These are phyloP conservation scores for Moniliella sp. DNA, from an alignment of 1,284 basidiomycete species.

Conservation along the genomic window DNA sequence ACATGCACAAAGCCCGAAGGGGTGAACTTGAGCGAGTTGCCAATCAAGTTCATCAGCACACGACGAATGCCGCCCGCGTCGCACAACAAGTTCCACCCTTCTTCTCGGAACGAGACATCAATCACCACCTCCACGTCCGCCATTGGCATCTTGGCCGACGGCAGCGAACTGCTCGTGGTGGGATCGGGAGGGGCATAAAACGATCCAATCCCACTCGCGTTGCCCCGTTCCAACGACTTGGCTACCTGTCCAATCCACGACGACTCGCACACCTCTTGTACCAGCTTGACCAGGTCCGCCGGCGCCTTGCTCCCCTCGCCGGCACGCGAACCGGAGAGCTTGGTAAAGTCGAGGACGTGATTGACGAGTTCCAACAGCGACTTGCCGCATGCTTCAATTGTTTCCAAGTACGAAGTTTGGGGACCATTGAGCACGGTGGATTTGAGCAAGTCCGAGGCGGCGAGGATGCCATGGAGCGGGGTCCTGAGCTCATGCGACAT, in stretches of 20 bases:
- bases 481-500: constrained; percentile 61
- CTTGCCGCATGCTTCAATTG: constrained; percentile 37
- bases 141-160: constrained; percentile 8
- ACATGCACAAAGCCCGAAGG: constrained; percentile 68
- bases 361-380: constrained; percentile 50
- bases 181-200: constrained; percentile 53
- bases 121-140: constrained; percentile 60
- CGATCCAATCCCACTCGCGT: constrained; percentile 51
- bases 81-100: constrained; percentile 66
- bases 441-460: constrained; percentile 63
- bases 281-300: constrained; percentile 56
- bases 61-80: constrained; percentile 79
- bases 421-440: constrained; percentile 61
- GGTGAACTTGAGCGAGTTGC: constrained; percentile 77
- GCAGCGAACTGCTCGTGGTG: neutral
- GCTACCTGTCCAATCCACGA: constrained; percentile 83
- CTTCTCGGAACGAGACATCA: constrained; percentile 53
- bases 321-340: constrained; percentile 55
- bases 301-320: constrained; percentile 25
- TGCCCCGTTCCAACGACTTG: constrained; percentile 38
- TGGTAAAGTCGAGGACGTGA: constrained; percentile 87
- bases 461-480: constrained; percentile 45
- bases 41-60: constrained; percentile 82
- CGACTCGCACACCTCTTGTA: constrained; percentile 85
- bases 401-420: constrained; percentile 68